These are phyloP conservation scores for Plasmodium vinckei DNA, from an alignment of 169 alveolate species.

Conservation along the genomic window DNA sequence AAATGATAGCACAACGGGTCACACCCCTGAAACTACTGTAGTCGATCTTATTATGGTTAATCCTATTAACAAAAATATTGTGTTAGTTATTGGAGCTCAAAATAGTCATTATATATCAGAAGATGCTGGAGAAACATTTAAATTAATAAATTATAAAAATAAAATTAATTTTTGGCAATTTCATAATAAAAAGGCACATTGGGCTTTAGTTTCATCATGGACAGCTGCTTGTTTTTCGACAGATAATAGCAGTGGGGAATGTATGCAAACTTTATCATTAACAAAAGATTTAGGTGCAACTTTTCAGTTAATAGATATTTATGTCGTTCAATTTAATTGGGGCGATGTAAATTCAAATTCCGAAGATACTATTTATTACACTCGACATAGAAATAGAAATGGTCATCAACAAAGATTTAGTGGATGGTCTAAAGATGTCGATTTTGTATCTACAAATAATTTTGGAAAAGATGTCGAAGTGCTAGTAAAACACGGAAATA, in stretches of 20 bases:
- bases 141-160: slow-evolving; percentile 83
- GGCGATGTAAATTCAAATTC: slow-evolving; percentile 87
- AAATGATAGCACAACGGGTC: slow-evolving; percentile 18
- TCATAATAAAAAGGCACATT: slow-evolving; percentile 87
- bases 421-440: slow-evolving; percentile 93
- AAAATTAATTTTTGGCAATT: slow-evolving; percentile 87
- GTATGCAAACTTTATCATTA: slow-evolving; percentile 90
- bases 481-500: slow-evolving; percentile 93
- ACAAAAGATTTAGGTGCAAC: slow-evolving; percentile 91
- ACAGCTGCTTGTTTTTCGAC: slow-evolving; percentile 86
- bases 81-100: slow-evolving; percentile 85
- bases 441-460: slow-evolving; percentile 92
- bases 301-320: slow-evolving; percentile 84
- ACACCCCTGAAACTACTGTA: slow-evolving; percentile 41
- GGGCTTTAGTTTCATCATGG: slow-evolving; percentile 91
- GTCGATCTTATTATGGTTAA: slow-evolving; percentile 85
- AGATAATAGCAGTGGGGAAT: slow-evolving; percentile 83
- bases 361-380: slow-evolving; percentile 81
- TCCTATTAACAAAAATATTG: slow-evolving; percentile 85
- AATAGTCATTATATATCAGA: slow-evolving; percentile 83
- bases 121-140: slow-evolving; percentile 85
- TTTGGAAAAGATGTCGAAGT: slow-evolving; percentile 87
- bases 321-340: slow-evolving; percentile 95
- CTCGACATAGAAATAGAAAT: slow-evolving; percentile 83
- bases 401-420: slow-evolving; percentile 91